Percentiles rank a stretch among this genome's conserved stretches.
These are phyloP conservation scores for Trametes sp. DNA, from an alignment of 1,284 basidiomycete genomes.

Conservation along the genomic window DNA sequence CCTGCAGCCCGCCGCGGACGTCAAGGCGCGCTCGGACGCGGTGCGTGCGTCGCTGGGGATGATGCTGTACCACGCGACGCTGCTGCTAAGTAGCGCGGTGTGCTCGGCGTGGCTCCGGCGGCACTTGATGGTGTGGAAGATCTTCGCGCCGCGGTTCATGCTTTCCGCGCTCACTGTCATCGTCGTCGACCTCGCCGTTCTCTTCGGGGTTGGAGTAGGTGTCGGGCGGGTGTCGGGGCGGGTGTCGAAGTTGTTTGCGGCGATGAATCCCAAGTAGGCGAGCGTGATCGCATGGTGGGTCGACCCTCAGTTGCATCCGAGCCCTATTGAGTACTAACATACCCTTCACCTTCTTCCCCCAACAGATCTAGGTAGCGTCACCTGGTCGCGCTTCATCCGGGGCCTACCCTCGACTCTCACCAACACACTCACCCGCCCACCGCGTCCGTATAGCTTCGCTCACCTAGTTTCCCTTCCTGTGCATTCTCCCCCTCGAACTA, in stretches of 20 bases:
- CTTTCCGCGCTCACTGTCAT: constrained; percentile 63
- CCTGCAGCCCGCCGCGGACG: constrained; percentile 34
- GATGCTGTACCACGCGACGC: constrained; percentile 71
- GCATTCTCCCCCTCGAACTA: too few relatives aligned
- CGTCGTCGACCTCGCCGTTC: constrained; percentile 62
- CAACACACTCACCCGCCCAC: too few relatives aligned
- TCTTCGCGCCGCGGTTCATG: constrained; percentile 97
- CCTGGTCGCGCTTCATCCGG: too few relatives aligned
- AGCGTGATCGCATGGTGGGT: too few relatives aligned
- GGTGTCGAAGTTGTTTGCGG: constrained; percentile 39
- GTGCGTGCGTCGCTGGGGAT: constrained; percentile 66
- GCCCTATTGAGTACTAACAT: too few relatives aligned
- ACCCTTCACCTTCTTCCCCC: too few relatives aligned
- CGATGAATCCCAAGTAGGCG: constrained; percentile 28
- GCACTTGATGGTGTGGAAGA: constrained; percentile 99
- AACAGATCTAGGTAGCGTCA: too few relatives aligned
- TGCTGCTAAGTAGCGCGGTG: constrained; percentile 77
- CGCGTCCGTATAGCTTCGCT: too few relatives aligned
- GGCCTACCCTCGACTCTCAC: too few relatives aligned
- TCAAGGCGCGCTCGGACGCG: constrained; percentile 46
- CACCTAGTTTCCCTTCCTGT: too few relatives aligned
- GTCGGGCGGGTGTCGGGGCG: constrained; percentile 39
- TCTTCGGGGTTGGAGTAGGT: constrained; percentile 56
- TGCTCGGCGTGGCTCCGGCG: constrained; percentile 83
- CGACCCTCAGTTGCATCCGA: too few relatives aligned